Percentiles rank a stretch among this genome's conserved stretches.
Evolutionary conservation across 2,329 filamentous ascomycete genomes (phyloP).

Genomic region (Monilinia fructicola): DNA sequence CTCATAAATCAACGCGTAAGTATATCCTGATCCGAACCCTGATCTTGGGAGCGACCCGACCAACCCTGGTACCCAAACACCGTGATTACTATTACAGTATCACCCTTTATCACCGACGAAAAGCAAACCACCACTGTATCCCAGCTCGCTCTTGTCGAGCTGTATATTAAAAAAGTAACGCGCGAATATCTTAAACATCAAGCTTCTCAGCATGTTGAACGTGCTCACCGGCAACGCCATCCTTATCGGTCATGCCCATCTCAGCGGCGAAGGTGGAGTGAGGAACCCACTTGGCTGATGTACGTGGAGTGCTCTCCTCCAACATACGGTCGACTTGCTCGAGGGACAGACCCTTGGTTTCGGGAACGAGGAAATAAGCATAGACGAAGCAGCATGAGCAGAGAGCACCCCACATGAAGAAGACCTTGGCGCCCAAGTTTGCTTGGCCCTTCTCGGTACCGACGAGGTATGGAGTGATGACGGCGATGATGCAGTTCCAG

Average conservation of each 20-base stretch:
- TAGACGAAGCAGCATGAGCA: conserved; percentile 57
- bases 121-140: conserved; percentile 3
- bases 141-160: neutral
- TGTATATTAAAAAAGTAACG: neutral
- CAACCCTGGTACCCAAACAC: conserved; percentile 8
- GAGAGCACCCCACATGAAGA: conserved; percentile 62
- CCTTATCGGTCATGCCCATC: conserved; percentile 28
- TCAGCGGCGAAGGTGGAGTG: conserved; percentile 35
- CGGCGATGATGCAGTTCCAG: conserved; percentile 72
- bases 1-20: neutral
- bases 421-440: conserved; percentile 37
- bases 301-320: conserved; percentile 48
- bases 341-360: conserved; percentile 72
- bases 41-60: neutral
- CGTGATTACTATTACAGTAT: neutral
- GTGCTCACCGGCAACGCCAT: neutral
- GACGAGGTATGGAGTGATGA: conserved; percentile 74
- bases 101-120: neutral
- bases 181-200: neutral
- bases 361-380: conserved; percentile 62
- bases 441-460: conserved; percentile 52
- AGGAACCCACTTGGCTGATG: conserved; percentile 37
- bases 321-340: conserved; percentile 71
- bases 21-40: neutral
- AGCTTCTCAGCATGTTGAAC: conserved; percentile 6